Evolutionary conservation across 148 eudicot genomes (phyloP).

Genomic region (Rhododendron molle): DNA sequence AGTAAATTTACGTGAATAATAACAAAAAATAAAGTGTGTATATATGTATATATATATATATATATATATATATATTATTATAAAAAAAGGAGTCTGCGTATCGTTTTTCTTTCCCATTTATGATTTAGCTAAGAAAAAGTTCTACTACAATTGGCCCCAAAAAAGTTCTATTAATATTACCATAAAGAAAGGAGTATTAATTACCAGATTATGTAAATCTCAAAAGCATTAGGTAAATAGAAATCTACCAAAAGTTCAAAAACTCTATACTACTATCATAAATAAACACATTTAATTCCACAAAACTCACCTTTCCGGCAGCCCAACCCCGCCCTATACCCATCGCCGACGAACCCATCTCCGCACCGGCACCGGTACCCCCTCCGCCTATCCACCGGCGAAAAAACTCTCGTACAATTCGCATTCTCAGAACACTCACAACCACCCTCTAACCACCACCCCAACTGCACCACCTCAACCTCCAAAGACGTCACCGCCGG

Average conservation of each 20-base stretch:
- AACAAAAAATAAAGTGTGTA: too few species aligned
- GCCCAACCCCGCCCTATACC: conserved; percentile 31
- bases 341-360: conserved; percentile 45
- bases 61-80: too few species aligned
- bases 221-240: not conserved
- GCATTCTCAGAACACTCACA: conserved; percentile 35
- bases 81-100: too few species aligned
- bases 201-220: not conserved
- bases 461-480: conserved; percentile 37
- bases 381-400: conserved; percentile 16
- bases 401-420: conserved; percentile 19
- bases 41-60: too few species aligned
- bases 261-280: not conserved
- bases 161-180: not conserved
- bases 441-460: conserved; percentile 49
- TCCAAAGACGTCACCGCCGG: conserved; percentile 32
- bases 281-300: not conserved
- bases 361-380: conserved; percentile 39
- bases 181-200: not conserved
- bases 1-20: too few species aligned
- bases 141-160: not conserved
- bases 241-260: not conserved
- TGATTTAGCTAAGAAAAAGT: not conserved
- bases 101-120: not conserved
- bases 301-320: conserved; percentile 45